A percentile compares a stretch with the other conserved stretches of the same genome.
phyloP scores from a whole-genome alignment of 2,329 filamentous ascomycete species.

The Cryphonectria carpinicola region DNA sequence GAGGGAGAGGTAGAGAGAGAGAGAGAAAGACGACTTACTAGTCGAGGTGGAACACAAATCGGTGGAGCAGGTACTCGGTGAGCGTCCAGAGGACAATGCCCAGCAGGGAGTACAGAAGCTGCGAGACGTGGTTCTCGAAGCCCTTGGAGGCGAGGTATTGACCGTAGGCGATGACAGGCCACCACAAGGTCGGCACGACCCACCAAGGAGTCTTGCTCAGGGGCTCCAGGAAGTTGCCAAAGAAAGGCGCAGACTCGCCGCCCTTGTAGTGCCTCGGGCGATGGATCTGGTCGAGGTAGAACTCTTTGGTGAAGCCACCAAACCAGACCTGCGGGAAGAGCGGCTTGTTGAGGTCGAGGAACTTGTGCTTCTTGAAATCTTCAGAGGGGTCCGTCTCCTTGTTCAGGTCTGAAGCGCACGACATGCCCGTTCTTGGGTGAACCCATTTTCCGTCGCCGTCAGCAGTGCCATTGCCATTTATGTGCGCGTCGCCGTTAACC shows the following conservation, averaged over 20 bases:
- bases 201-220: constrained; percentile 94
- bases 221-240: constrained; percentile 99
- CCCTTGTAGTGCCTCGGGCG: constrained; percentile 95
- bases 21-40: constrained; percentile 60
- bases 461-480: constrained; percentile 42
- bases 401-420: constrained; percentile 71
- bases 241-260: constrained; percentile 87
- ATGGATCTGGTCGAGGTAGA: constrained; percentile 96
- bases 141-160: constrained; percentile 67
- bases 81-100: constrained; percentile 86
- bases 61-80: constrained; percentile 85
- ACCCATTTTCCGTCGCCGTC: constrained; percentile 40
- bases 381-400: constrained; percentile 76
- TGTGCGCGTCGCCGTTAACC: constrained; percentile 38
- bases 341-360: constrained; percentile 84
- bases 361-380: constrained; percentile 92
- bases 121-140: constrained; percentile 52
- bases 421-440: constrained; percentile 80
- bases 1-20: neutral
- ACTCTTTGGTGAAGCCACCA: constrained; percentile 89
- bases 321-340: constrained; percentile 87
- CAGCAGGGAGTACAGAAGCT: constrained; percentile 66
- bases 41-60: constrained; percentile 93
- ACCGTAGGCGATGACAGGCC: constrained; percentile 79
- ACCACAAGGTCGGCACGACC: constrained; percentile 81